A percentile compares a stretch with the other conserved stretches of the same genome.
Conservation (phyloP, 345 rosid species). For the Pseudoturritis turrita region DNA sequence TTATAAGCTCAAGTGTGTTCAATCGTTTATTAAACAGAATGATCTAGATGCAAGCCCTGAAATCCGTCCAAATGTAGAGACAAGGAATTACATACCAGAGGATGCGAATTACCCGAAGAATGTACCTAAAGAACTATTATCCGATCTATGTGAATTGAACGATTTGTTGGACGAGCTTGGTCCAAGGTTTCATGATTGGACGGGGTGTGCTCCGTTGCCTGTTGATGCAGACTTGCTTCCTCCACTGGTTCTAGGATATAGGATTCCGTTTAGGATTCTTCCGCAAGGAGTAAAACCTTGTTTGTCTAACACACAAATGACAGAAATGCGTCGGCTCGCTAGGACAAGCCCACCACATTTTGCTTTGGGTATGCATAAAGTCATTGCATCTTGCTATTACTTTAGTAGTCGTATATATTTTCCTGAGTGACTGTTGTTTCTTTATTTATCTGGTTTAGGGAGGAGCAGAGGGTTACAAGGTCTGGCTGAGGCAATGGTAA, state of each 20-base stretch:
- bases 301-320: constrained; percentile 56
- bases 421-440: neutral
- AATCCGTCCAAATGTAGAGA: constrained; percentile 2
- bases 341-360: constrained; percentile 79
- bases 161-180: constrained; percentile 74
- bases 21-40: constrained; percentile 44
- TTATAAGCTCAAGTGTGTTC: constrained; percentile 70
- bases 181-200: constrained; percentile 87
- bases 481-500: constrained; percentile 74
- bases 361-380: constrained; percentile 57
- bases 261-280: constrained; percentile 69
- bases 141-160: constrained; percentile 56
- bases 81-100: constrained; percentile 28
- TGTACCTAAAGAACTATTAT: constrained; percentile 51
- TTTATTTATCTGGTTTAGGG: constrained; percentile 39
- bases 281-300: constrained; percentile 59
- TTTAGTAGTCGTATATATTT: constrained; percentile 1
- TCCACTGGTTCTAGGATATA: constrained; percentile 58
- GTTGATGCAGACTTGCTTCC: constrained; percentile 93
- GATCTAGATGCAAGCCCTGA: constrained; percentile 23
- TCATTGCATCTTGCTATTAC: neutral
- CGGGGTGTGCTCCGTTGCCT: constrained; percentile 84
- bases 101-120: constrained; percentile 40
- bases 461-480: constrained; percentile 87
- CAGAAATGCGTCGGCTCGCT: constrained; percentile 64